A percentile compares a stretch with the other conserved stretches of the same genome.
Conservation (phyloP, 768 basidiomycete genomes). For the Suillus spraguei region DNA sequence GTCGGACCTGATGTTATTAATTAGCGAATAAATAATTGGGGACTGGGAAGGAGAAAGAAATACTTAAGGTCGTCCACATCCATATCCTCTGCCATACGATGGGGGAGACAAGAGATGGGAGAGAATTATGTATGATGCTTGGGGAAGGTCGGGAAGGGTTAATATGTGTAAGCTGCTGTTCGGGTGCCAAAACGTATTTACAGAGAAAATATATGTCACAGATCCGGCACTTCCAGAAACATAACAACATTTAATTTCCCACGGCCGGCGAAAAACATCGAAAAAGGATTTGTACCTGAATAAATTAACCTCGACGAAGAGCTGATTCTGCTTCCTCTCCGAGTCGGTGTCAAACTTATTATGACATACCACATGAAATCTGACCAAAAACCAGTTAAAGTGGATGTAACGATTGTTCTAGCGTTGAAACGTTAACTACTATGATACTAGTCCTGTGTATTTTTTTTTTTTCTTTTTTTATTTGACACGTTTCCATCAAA, state of each 20-base stretch:
- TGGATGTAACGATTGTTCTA: neutral
- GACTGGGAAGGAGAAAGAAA: slow-evolving; percentile 12
- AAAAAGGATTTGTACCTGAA: slow-evolving; percentile 26
- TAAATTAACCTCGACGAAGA: slow-evolving; percentile 28
- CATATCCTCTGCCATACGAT: slow-evolving; percentile 21
- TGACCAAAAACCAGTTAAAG: no score
- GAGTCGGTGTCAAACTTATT: slow-evolving; percentile 24
- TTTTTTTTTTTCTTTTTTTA: no score
- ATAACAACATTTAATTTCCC: slow-evolving; percentile 40
- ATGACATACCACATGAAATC: neutral
- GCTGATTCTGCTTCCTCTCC: slow-evolving; percentile 22
- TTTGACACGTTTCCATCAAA: slow-evolving; percentile 27
- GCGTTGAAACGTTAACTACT: neutral
- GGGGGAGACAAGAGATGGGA: slow-evolving; percentile 13
- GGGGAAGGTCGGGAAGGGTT: slow-evolving; percentile 26
- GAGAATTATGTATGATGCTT: slow-evolving; percentile 17
- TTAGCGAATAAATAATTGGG: slow-evolving; percentile 20
- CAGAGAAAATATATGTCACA: slow-evolving; percentile 43
- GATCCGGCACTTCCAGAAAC: slow-evolving; percentile 42
- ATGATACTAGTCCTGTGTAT: no score
- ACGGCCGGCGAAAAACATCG: slow-evolving; percentile 38
- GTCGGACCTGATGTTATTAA: slow-evolving; percentile 17
- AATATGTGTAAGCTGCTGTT: slow-evolving; percentile 37
- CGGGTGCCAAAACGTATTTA: slow-evolving; percentile 41
- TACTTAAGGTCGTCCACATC: slow-evolving; percentile 23